Evolutionary conservation across 176 grass and related monocot genomes (phyloP).

Genomic region (Poa pratensis): DNA sequence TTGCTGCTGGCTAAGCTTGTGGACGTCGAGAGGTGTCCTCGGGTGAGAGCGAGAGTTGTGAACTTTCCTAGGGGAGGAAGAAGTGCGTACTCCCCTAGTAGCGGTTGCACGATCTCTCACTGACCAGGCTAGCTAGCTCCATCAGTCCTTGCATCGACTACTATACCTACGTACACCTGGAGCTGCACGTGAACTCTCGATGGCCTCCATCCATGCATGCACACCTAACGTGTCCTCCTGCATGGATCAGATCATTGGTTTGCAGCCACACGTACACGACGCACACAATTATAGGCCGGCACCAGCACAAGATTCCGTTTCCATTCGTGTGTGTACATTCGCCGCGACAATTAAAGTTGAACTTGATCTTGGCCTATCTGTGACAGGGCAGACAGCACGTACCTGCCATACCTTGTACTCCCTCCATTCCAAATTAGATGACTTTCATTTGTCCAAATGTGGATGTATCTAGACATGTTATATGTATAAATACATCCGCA

Average conservation of each 20-base stretch:
- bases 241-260: neutral
- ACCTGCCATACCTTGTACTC: neutral
- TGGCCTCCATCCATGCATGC: neutral
- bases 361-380: neutral
- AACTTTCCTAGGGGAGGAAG: too few species aligned
- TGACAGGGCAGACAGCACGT: neutral
- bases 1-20: neutral
- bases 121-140: neutral
- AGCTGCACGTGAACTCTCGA: slow-evolving; percentile 45
- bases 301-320: slow-evolving; percentile 14
- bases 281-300: neutral
- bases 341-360: neutral
- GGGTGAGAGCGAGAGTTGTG: too few species aligned
- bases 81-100: too few species aligned
- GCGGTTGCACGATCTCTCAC: neutral
- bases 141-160: neutral
- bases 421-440: too few species aligned
- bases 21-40: neutral
- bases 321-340: neutral
- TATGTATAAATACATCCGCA: too few species aligned
- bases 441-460: too few species aligned
- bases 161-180: neutral
- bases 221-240: neutral
- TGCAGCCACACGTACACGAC: neutral
- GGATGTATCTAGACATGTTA: too few species aligned